Conservation (phyloP, 345 rosid genomes). For the Garcia nutans region DNA sequence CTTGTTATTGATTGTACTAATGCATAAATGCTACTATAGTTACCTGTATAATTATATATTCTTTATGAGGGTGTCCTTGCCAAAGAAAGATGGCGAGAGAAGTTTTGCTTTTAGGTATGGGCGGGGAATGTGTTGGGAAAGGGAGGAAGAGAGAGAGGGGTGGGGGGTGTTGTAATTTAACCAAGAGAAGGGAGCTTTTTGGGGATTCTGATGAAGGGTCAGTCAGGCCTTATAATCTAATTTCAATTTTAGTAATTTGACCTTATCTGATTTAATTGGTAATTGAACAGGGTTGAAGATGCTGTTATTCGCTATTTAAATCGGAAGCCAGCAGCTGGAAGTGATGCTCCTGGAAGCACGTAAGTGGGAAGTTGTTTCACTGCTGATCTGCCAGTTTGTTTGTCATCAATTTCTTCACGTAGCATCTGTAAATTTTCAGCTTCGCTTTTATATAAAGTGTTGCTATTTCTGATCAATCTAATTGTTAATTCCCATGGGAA, state of each 20-base stretch:
- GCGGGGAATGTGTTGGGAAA: too few relatives aligned
- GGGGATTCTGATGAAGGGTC: neutral
- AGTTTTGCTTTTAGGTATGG: too few relatives aligned
- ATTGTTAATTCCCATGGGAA: conserved; percentile 3
- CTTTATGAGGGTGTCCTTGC: neutral
- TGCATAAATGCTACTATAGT: neutral
- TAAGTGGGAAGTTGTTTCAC: conserved; percentile 32
- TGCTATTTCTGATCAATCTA: conserved; percentile 19
- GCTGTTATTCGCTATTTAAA: conserved; percentile 92
- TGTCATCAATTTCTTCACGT: conserved; percentile 7
- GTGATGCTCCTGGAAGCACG: conserved; percentile 80
- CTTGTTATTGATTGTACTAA: neutral
- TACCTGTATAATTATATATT: too few relatives aligned
- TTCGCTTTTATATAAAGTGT: conserved; percentile 8
- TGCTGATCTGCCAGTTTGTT: neutral
- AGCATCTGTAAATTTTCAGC: conserved; percentile 26
- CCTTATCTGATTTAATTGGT: neutral
- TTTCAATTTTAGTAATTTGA: neutral
- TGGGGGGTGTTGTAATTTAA: too few relatives aligned
- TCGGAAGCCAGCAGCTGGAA: conserved; percentile 85
- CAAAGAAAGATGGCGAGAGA: too few relatives aligned
- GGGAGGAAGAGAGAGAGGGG: too few relatives aligned
- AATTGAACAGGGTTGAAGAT: conserved; percentile 79
- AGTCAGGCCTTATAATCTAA: neutral
- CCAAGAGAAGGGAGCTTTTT: neutral